Percentiles rank a stretch among this genome's conserved stretches.
phyloP scores from a whole-genome alignment of 306 rosid genomes.

The Trifolium pratense region DNA sequence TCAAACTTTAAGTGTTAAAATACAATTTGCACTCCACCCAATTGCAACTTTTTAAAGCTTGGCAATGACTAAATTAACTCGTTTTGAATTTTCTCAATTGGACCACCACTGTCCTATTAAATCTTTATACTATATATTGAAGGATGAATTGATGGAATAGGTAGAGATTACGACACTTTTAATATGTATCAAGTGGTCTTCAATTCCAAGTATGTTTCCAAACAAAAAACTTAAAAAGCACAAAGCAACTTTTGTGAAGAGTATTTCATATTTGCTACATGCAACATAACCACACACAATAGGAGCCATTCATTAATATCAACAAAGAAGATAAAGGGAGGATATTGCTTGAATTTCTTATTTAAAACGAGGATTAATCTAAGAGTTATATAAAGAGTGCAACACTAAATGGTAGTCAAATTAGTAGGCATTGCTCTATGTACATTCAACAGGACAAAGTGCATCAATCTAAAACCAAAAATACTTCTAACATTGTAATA shows the following conservation, averaged over 20 bases:
- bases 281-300: constrained; percentile 2
- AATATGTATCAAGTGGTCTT: background rate
- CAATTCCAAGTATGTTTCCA: background rate
- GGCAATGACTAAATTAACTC: constrained; percentile 20
- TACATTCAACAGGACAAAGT: background rate
- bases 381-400: background rate
- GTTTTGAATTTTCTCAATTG: constrained; percentile 15
- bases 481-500: too few species aligned
- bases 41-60: constrained; percentile 25
- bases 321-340: background rate
- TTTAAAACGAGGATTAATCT: background rate
- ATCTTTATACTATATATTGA: background rate
- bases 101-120: constrained; percentile 41
- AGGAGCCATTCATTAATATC: background rate
- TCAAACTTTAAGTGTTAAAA: constrained; percentile 16
- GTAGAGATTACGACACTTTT: background rate
- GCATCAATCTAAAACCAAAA: too few species aligned
- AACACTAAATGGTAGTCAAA: background rate
- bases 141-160: background rate
- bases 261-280: background rate
- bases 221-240: background rate
- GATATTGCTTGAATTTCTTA: background rate
- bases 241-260: constrained; percentile 3
- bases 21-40: constrained; percentile 14
- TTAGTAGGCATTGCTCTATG: background rate